Evolutionary conservation across 257 asterid genomes (phyloP).

Genomic region (Solanum dulcamara): DNA sequence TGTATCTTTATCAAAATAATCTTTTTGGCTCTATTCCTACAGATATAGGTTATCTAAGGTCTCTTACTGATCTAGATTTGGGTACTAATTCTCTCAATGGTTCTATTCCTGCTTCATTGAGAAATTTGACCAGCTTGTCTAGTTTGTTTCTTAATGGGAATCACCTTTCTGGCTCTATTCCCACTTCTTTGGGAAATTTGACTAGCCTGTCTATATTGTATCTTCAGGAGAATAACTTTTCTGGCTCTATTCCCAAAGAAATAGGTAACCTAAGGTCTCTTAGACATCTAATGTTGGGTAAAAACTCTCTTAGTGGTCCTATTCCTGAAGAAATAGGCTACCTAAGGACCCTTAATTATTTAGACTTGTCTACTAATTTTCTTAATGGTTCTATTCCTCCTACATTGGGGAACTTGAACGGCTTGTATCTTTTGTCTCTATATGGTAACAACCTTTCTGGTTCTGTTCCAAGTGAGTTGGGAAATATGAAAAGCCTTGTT

Average conservation of each 20-base stretch:
- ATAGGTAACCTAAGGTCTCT: neutral
- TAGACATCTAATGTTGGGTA: too few species aligned
- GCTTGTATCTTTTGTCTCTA: neutral
- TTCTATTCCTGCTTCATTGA: neutral
- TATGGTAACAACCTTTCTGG: neutral
- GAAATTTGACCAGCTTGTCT: neutral
- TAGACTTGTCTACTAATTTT: too few species aligned
- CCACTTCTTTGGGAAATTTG: neutral
- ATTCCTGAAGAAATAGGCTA: neutral
- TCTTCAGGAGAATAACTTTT: too few species aligned
- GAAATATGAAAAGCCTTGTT: neutral
- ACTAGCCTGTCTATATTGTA: rapidly evolving
- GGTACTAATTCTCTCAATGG: neutral
- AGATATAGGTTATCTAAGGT: neutral
- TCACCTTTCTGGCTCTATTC: neutral
- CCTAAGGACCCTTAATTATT: neutral
- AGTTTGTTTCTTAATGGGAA: neutral
- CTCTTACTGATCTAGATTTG: neutral
- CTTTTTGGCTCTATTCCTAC: neutral
- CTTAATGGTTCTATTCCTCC: neutral
- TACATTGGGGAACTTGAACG: neutral
- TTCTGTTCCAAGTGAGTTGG: neutral
- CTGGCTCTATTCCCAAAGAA: neutral
- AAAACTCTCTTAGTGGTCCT: neutral
- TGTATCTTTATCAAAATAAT: neutral